A percentile compares a stretch with the other conserved stretches of the same genome.
Conservation (phyloP, 176 grass and related monocot genomes). For the Juncus inflexus region DNA sequence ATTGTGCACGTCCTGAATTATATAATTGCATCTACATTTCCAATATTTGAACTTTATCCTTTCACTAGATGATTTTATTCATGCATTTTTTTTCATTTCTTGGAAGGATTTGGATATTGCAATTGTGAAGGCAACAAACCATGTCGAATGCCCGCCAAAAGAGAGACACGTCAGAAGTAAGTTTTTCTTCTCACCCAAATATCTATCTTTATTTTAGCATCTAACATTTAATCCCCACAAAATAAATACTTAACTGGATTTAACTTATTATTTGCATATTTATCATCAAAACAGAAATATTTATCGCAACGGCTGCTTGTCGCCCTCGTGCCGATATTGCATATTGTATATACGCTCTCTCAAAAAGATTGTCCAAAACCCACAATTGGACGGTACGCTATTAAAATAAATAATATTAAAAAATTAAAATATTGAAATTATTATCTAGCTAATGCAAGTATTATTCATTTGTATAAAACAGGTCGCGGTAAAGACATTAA, state of each 20-base stretch:
- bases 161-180: constrained; percentile 90
- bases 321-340: constrained; percentile 80
- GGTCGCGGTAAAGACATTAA: constrained; percentile 89
- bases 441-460: no score
- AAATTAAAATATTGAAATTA: no score
- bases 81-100: constrained; percentile 6
- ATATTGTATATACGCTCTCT: constrained; percentile 69
- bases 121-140: constrained; percentile 95
- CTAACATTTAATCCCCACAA: neutral
- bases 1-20: no score
- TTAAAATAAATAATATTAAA: constrained; percentile 2
- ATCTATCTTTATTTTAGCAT: no score
- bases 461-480: constrained; percentile 10
- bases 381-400: constrained; percentile 72
- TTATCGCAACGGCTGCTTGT: constrained; percentile 45
- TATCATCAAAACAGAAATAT: constrained; percentile 45
- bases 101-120: constrained; percentile 84
- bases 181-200: constrained; percentile 8
- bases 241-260: no score
- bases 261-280: no score
- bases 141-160: constrained; percentile 90
- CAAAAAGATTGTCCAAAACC: constrained; percentile 88
- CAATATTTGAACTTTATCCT: neutral
- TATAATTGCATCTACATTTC: neutral
- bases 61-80: neutral